A percentile compares a stretch with the other conserved stretches of the same genome.
These are phyloP conservation scores for Prosopis cineraria DNA, from an alignment of 306 rosid species.

Conservation along the genomic window DNA sequence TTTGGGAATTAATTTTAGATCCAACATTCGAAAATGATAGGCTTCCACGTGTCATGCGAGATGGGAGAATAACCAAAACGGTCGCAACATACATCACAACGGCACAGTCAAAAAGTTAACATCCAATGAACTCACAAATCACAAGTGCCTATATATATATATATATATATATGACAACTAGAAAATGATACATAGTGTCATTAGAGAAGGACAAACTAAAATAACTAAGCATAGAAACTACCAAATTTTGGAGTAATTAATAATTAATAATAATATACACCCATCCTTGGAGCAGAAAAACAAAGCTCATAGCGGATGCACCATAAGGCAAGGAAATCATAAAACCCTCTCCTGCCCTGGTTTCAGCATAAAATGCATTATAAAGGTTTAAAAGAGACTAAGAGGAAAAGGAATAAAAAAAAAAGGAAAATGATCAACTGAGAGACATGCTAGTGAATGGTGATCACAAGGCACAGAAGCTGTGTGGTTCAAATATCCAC, in stretches of 20 bases:
- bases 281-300: constrained; percentile 56
- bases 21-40: background rate
- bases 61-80: background rate
- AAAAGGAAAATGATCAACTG: background rate
- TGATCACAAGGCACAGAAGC: constrained; percentile 1
- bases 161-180: constrained; percentile 14
- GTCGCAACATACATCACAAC: background rate
- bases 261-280: constrained; percentile 14
- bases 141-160: constrained; percentile 5
- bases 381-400: background rate
- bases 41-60: background rate
- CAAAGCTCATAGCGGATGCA: constrained; percentile 45
- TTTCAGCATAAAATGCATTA: constrained; percentile 20
- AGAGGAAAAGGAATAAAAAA: background rate
- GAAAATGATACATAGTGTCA: constrained; percentile 20
- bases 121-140: background rate
- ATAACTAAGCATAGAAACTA: constrained; percentile 15
- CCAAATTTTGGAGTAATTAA: constrained; percentile 7
- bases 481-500: constrained; percentile 48
- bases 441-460: background rate
- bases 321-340: constrained; percentile 47
- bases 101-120: background rate
- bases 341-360: constrained; percentile 55
- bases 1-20: background rate
- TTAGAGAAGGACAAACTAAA: background rate